These are phyloP conservation scores for Scheffersomyces stambukii DNA, from an alignment of 1,139 yeast species.

Conservation along the genomic window DNA sequence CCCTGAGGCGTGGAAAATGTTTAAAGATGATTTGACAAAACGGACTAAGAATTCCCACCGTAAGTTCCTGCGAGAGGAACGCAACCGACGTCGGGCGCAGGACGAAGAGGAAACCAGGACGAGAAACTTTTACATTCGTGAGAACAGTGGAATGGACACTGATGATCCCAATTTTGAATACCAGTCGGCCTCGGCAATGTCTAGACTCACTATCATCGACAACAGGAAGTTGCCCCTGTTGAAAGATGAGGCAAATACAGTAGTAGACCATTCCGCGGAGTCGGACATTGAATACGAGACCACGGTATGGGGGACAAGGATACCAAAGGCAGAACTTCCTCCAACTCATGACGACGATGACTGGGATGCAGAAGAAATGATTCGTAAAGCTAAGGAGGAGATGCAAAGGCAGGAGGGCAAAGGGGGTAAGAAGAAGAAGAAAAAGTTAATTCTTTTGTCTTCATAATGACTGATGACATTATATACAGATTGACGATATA, in stretches of 20 bases:
- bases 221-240: conserved; percentile 14
- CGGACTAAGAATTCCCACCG: conserved; percentile 52
- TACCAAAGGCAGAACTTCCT: conserved; percentile 36
- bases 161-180: conserved; percentile 11
- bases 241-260: conserved; percentile 5
- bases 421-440: conserved; percentile 37
- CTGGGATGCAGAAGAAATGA: conserved; percentile 48
- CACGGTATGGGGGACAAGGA: conserved; percentile 61
- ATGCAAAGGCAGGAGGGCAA: conserved; percentile 27
- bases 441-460: conserved; percentile 21
- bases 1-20: conserved; percentile 50
- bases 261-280: conserved; percentile 9
- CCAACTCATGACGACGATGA: conserved; percentile 23
- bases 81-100: conserved; percentile 56
- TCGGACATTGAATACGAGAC: conserved; percentile 23
- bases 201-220: conserved; percentile 30
- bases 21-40: conserved; percentile 55
- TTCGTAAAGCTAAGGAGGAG: conserved; percentile 47
- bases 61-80: conserved; percentile 63
- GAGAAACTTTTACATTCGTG: conserved; percentile 53
- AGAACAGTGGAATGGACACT: conserved; percentile 38
- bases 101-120: conserved; percentile 57
- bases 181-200: conserved; percentile 16
- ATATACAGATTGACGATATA: too few species aligned
- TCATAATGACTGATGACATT: conserved; percentile 11